Evolutionary conservation across 169 alveolate genomes (phyloP).

Genomic region (Eimeria maxima): DNA sequence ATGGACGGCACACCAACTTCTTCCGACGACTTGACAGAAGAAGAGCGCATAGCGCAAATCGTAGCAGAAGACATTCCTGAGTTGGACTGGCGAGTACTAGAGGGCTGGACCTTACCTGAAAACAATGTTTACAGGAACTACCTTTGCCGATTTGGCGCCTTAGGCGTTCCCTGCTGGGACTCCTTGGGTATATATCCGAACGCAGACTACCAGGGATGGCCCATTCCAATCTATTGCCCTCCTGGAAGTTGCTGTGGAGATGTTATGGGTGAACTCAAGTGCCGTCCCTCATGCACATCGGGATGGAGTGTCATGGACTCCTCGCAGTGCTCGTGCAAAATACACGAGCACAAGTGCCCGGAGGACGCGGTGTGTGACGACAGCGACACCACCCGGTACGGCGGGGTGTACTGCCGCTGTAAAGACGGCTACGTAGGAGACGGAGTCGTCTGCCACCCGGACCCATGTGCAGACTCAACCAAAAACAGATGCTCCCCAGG

Average conservation of each 20-base stretch:
- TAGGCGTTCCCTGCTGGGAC: constrained; percentile 55
- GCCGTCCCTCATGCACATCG: neutral
- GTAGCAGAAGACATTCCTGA: neutral
- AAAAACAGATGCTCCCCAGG: constrained; percentile 58
- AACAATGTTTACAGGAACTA: constrained; percentile 47
- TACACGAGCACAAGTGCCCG: constrained; percentile 20
- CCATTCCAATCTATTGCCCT: constrained; percentile 47
- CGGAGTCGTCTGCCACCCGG: constrained; percentile 48
- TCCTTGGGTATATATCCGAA: neutral
- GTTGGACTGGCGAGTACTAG: neutral
- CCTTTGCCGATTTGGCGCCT: constrained; percentile 33
- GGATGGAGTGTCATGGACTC: constrained; percentile 25
- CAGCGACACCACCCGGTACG: neutral
- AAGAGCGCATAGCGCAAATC: constrained; percentile 6
- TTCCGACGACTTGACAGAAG: neutral
- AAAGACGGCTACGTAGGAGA: constrained; percentile 57
- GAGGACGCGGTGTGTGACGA: constrained; percentile 30
- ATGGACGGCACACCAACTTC: neutral
- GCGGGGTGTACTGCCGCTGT: constrained; percentile 63
- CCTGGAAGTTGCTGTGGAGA: constrained; percentile 59
- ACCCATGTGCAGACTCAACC: constrained; percentile 22
- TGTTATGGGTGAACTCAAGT: neutral
- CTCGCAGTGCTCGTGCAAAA: constrained; percentile 8
- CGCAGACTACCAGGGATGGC: neutral
- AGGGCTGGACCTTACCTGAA: constrained; percentile 61